Evolutionary conservation across 257 asterid genomes (phyloP).

Genomic region (Salvia miltiorrhiza): DNA sequence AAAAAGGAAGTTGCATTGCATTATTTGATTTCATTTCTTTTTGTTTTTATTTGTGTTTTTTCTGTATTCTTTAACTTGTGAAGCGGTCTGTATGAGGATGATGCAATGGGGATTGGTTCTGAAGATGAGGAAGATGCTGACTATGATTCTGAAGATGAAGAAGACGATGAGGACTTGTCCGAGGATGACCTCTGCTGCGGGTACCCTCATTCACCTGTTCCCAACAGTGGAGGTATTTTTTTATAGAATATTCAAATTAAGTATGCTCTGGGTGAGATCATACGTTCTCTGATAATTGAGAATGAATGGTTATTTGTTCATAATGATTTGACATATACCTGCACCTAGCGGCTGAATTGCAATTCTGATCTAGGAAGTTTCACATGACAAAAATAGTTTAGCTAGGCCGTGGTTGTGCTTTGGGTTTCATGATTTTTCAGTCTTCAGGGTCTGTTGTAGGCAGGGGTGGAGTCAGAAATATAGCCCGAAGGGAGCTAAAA

Average conservation of each 20-base stretch:
- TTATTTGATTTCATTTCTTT: not conserved
- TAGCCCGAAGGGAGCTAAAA: too few relatives aligned
- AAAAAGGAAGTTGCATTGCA: not conserved
- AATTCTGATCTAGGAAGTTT: not conserved
- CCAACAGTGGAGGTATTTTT: slow-evolving; percentile 72
- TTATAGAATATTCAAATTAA: not conserved
- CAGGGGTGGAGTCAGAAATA: too few relatives aligned
- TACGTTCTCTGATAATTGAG: not conserved
- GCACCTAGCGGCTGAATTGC: not conserved
- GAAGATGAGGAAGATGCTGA: slow-evolving; percentile 46
- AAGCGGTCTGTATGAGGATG: slow-evolving; percentile 52
- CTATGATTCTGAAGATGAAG: slow-evolving; percentile 11
- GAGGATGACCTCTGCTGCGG: slow-evolving; percentile 51
- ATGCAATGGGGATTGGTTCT: slow-evolving; percentile 35
- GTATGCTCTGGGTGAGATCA: not conserved
- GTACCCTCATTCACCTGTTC: slow-evolving; percentile 50
- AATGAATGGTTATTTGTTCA: not conserved
- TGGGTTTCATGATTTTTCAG: not conserved
- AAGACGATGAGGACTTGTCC: slow-evolving; percentile 43
- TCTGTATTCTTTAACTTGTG: slow-evolving; percentile 44
- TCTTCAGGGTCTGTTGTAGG: not conserved
- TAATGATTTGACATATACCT: not conserved
- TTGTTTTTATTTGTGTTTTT: not conserved
- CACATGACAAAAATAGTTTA: not conserved
- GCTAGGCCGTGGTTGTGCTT: not conserved